A percentile compares a stretch with the other conserved stretches of the same genome.
phyloP scores from a whole-genome alignment of 129 eudicot species.

The Dittrichia graveolens region DNA sequence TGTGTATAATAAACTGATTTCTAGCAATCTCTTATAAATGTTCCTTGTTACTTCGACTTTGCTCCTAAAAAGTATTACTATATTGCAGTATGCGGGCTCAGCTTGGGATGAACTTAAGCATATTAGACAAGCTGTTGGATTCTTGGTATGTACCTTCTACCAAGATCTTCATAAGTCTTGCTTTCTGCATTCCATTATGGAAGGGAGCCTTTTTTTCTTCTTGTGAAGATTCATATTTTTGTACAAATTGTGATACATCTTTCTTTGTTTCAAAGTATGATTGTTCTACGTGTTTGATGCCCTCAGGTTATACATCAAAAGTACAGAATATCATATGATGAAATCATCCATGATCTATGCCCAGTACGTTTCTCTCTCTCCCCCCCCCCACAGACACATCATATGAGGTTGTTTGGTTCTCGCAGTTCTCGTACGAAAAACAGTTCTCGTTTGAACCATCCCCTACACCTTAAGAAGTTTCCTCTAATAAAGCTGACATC shows the following conservation, averaged over 20 bases:
- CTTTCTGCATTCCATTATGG: not conserved
- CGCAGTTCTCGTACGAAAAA: too few species aligned
- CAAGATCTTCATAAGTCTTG: not conserved
- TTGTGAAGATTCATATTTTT: not conserved
- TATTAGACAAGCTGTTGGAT: slow-evolving; percentile 96
- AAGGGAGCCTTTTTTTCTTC: not conserved
- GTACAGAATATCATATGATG: slow-evolving; percentile 89
- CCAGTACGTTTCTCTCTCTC: slow-evolving; percentile 60
- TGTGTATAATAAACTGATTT: not conserved
- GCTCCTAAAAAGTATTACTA: slow-evolving; percentile 10
- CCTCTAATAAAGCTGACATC: too few species aligned
- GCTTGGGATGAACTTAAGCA: slow-evolving; percentile 99
- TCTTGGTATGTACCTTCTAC: slow-evolving; percentile 61
- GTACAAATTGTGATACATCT: not conserved
- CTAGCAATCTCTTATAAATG: not conserved
- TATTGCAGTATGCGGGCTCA: slow-evolving; percentile 82
- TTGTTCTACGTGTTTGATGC: slow-evolving; percentile 21
- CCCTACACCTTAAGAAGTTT: too few species aligned
- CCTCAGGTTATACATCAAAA: slow-evolving; percentile 94
- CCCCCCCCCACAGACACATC: not conserved
- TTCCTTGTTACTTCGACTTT: slow-evolving; percentile 6
- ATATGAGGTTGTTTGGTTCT: too few species aligned
- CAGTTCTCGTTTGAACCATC: too few species aligned
- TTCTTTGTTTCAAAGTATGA: slow-evolving; percentile 17
- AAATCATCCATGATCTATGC: slow-evolving; percentile 87